Percentiles rank a stretch among this genome's conserved stretches.
phyloP scores from a whole-genome alignment of 305 asterid species.

The Fraxinus baroniana region DNA sequence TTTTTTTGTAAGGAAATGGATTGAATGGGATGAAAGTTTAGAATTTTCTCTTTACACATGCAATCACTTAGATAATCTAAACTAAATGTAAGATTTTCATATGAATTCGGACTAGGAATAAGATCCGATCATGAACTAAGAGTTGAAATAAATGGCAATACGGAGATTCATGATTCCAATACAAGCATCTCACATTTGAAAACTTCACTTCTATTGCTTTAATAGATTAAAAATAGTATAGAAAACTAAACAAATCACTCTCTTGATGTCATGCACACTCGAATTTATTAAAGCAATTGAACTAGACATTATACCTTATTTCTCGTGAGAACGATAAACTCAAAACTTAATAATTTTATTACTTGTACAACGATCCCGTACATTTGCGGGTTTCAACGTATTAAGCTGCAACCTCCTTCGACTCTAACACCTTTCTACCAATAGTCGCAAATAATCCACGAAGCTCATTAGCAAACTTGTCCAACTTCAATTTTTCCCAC shows the following conservation, averaged over 20 bases:
- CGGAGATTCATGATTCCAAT: not conserved
- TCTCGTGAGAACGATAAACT: not conserved
- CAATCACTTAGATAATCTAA: not conserved
- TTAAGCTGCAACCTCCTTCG: slow-evolving; percentile 48
- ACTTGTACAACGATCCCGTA: not conserved
- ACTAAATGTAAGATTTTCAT: too few relatives aligned
- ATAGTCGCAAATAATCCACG: slow-evolving; percentile 56
- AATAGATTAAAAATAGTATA: too few relatives aligned
- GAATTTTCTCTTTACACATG: not conserved
- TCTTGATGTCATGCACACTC: not conserved
- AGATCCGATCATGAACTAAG: not conserved
- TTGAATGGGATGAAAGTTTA: too few relatives aligned
- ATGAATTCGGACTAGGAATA: too few relatives aligned
- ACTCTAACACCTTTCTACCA: slow-evolving; percentile 59
- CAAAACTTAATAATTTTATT: not conserved
- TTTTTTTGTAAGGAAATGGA: too few relatives aligned
- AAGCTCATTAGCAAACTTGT: too few relatives aligned
- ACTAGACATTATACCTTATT: not conserved
- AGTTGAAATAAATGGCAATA: not conserved
- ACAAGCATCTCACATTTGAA: not conserved
- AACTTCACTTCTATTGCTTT: not conserved
- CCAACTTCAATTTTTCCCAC: too few relatives aligned
- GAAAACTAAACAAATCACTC: not conserved
- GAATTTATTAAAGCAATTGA: not conserved
- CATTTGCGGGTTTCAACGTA: not conserved